Percentiles rank a stretch among this genome's conserved stretches.
Evolutionary conservation across 2,329 filamentous ascomycete genomes (phyloP).

Genomic region (Ophiostoma triangulosporum): DNA sequence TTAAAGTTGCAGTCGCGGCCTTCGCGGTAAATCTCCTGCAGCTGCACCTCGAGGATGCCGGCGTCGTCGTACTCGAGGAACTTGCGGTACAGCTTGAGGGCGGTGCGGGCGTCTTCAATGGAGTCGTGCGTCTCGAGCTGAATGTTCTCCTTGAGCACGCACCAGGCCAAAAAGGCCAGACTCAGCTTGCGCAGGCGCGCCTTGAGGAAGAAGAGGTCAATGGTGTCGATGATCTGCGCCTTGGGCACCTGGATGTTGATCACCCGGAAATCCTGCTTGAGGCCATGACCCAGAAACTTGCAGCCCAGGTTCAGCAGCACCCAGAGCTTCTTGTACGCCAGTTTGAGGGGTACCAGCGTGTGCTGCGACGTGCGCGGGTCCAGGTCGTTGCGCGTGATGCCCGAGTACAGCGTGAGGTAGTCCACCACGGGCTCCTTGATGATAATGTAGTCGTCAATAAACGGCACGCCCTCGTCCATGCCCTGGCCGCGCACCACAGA

Average conservation of each 20-base stretch:
- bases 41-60: slow-evolving; percentile 67
- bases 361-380: slow-evolving; percentile 67
- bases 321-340: slow-evolving; percentile 97
- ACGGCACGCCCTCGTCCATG: slow-evolving; percentile 65
- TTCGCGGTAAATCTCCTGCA: slow-evolving; percentile 68
- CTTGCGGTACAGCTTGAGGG: slow-evolving; percentile 76
- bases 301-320: slow-evolving; percentile 87
- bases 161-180: slow-evolving; percentile 83
- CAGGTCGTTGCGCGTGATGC: slow-evolving; percentile 74
- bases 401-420: slow-evolving; percentile 88
- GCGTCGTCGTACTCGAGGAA: slow-evolving; percentile 82
- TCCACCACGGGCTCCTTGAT: slow-evolving; percentile 87
- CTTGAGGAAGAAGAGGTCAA: slow-evolving; percentile 77
- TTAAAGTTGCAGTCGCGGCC: slow-evolving; percentile 35
- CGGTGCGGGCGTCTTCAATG: slow-evolving; percentile 88
- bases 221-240: slow-evolving; percentile 84
- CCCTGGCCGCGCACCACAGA: slow-evolving; percentile 78
- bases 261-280: slow-evolving; percentile 92
- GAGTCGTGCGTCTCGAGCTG: slow-evolving; percentile 87
- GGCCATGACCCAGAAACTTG: slow-evolving; percentile 82
- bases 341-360: slow-evolving; percentile 74
- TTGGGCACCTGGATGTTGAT: slow-evolving; percentile 95
- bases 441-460: slow-evolving; percentile 94
- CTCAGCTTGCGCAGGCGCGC: slow-evolving; percentile 74
- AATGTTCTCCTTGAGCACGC: slow-evolving; percentile 82